Percentiles rank a stretch among this genome's conserved stretches.
Conservation (phyloP, 495 filamentous ascomycete species). For the Aspergillus diversus region DNA sequence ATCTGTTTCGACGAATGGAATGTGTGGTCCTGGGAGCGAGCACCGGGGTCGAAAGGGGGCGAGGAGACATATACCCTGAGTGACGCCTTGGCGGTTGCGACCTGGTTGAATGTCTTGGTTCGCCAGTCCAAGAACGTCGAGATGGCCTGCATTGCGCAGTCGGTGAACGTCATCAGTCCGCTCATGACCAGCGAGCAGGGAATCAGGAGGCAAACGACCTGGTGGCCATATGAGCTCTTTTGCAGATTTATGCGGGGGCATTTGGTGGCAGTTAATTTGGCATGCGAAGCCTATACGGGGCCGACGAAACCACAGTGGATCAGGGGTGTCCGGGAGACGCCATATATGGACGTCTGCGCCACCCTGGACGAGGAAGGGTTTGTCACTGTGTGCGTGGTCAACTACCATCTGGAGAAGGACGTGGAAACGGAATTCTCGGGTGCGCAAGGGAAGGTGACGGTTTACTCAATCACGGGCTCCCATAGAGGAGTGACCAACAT, state of each 20-base stretch:
- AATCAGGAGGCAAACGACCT: slow-evolving; percentile 71
- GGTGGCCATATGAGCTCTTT: slow-evolving; percentile 77
- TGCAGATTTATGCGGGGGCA: slow-evolving; percentile 71
- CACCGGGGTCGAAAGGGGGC: slow-evolving; percentile 65
- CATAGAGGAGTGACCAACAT: too few relatives aligned
- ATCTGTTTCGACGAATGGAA: slow-evolving; percentile 90
- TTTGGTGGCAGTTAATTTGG: neutral
- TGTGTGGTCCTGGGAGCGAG: slow-evolving; percentile 75
- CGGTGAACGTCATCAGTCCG: slow-evolving; percentile 75
- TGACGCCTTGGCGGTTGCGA: slow-evolving; percentile 71
- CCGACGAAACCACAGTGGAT: neutral
- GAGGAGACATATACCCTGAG: slow-evolving; percentile 74
- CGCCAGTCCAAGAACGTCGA: slow-evolving; percentile 69
- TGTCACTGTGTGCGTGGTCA: neutral
- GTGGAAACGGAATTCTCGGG: too few relatives aligned
- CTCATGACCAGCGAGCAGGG: slow-evolving; percentile 68
- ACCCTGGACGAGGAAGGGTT: neutral
- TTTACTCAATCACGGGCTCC: too few relatives aligned
- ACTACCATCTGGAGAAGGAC: neutral
- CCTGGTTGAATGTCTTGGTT: slow-evolving; percentile 77
- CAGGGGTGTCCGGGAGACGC: neutral
- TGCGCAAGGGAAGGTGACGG: too few relatives aligned
- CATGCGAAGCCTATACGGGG: neutral
- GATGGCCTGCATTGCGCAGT: slow-evolving; percentile 82
- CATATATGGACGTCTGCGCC: neutral